A percentile compares a stretch with the other conserved stretches of the same genome.
Conservation (phyloP, 2,329 filamentous ascomycete genomes). For the Ceratocystis diversiconidia region DNA sequence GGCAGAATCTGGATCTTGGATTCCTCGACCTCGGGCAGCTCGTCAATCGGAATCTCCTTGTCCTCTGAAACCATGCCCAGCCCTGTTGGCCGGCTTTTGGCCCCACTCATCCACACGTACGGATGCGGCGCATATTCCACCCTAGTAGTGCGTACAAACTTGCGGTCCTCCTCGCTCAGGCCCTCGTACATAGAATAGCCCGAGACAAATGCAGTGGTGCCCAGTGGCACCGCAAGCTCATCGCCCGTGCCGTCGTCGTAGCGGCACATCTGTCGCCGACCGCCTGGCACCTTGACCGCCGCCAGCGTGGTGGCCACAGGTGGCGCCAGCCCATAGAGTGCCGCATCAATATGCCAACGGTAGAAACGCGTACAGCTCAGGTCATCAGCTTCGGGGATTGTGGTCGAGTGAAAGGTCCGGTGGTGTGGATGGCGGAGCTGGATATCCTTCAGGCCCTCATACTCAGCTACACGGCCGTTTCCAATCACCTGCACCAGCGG, state of each 20-base stretch:
- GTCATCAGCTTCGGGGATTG: slow-evolving; percentile 41
- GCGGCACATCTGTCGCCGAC: slow-evolving; percentile 49
- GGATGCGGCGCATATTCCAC: slow-evolving; percentile 68
- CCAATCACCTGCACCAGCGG: slow-evolving; percentile 70
- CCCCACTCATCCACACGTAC: slow-evolving; percentile 66
- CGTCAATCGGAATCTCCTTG: slow-evolving; percentile 42
- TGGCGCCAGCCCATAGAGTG: slow-evolving; percentile 60
- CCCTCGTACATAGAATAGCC: slow-evolving; percentile 57
- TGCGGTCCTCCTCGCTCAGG: slow-evolving; percentile 50
- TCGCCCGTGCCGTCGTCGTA: slow-evolving; percentile 61
- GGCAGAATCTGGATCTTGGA: slow-evolving; percentile 57
- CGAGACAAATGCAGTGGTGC: slow-evolving; percentile 62
- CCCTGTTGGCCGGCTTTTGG: slow-evolving; percentile 51
- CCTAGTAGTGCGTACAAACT: slow-evolving; percentile 50
- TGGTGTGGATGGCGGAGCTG: slow-evolving; percentile 63
- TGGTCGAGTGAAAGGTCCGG: slow-evolving; percentile 56
- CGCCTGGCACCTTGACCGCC: slow-evolving; percentile 57
- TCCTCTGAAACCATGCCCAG: slow-evolving; percentile 57
- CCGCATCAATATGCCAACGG: slow-evolving; percentile 70
- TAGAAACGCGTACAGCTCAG: slow-evolving; percentile 46
- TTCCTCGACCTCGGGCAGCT: slow-evolving; percentile 51
- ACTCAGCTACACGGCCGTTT: slow-evolving; percentile 54
- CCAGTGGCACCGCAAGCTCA: slow-evolving; percentile 52
- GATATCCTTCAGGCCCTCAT: slow-evolving; percentile 57
- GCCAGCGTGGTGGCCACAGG: slow-evolving; percentile 59